Evolutionary conservation across 2,329 filamentous ascomycete species (phyloP), one percentile per base, ranked within the genome.

Genomic region (Alternaria sp.): DNA sequence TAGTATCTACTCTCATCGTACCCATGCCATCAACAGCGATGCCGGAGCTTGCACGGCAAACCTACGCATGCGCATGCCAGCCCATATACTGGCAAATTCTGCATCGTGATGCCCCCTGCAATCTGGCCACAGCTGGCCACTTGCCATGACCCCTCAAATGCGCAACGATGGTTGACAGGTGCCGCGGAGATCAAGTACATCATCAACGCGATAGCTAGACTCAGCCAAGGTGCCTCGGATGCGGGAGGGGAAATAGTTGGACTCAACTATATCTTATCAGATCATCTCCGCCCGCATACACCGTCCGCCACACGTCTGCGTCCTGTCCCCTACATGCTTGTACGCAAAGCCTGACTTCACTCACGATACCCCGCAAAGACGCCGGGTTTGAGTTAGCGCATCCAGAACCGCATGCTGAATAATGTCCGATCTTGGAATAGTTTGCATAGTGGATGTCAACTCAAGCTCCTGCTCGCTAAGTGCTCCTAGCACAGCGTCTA

Each of bases 211-310:
- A 60, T 59, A 60, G 63, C 67, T 65, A 41, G 62, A 49, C 46
- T 59, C 59, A 62, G 67, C 61, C 63, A 59, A 55, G 43, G 47
- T 62, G 57, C 46, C 52, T 43, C 53, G 42, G 57, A 44, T 26
- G 51, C 51, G 53, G 34, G 61, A 65, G 65, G 61, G 68, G 67
- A 58, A 58, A 36, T 51, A 47, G 51, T 60, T 51, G 42, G 53
- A 59, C 62, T 63, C 54, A 57, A 49, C 16, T 39, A 49, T 62
- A 74, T 75, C 69, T 71, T 65, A 75, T 75, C 66, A 66, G 66
- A 72, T 70, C 66, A 70, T 67, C 67, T 71, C 67, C 68, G 61
- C 26, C 62, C 51, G 57, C 63, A 46, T 56, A 18, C 41, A 22
- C 32, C 28, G 53, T 34, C 53, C 36, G 47, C 47, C 41, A 57